Evolutionary conservation across 352 stramenopile species (phyloP), one percentile per base, ranked within the genome.

Genomic region (Phytophthora hibernalis): DNA sequence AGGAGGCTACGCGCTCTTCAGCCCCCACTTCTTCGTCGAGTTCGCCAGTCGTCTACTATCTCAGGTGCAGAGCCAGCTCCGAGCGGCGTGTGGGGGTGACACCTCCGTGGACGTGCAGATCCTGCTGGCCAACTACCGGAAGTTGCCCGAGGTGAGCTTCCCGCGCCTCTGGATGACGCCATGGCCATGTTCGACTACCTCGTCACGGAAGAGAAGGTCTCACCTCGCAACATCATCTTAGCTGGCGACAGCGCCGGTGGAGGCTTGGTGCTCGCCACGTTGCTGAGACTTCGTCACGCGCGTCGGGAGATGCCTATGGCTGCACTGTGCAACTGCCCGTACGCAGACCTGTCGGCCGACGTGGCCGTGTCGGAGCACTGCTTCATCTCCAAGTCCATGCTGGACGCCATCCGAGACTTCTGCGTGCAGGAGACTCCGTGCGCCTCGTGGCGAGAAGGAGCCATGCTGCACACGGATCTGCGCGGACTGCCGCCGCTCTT

Each of bases 61-160:
- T 22, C 52, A 73, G 35, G 24, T 80, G 3, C 18, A 43, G 45
- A 48, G 8, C 8, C 62, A 74, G 47, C 63, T 77, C 37, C 24
- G 8, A 26, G 48, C 31, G 38, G 31, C 31, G 38, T 28, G 38
- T 24, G 44, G 30, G 21, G n/a, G 45, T 9, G 30, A 35, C 13
- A 9, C 54, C 16, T 48, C 57, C 10, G 50, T 72, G 16, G 44
- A 75, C 21, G 76, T 87, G 18, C 63, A 88, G 43, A 74, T 83
- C n/a, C 65, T 89, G 48, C 62, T 91, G n/a, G 79, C 76, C 26
- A 91, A 89, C 66, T 91, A 89, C 67, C 82, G 79, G n/a, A 91
- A 89, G 61, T 61, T 82, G 16, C 77, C 79, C 5, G 74, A 86
- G 38, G 51, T 69, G 12, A 28, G 55, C 10, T 89, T 82, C 58